A percentile compares a stretch with the other conserved stretches of the same genome.
These are phyloP conservation scores for Arthrobotrys sinensis DNA, from an alignment of 2,329 filamentous ascomycete genomes.

Conservation along the genomic window DNA sequence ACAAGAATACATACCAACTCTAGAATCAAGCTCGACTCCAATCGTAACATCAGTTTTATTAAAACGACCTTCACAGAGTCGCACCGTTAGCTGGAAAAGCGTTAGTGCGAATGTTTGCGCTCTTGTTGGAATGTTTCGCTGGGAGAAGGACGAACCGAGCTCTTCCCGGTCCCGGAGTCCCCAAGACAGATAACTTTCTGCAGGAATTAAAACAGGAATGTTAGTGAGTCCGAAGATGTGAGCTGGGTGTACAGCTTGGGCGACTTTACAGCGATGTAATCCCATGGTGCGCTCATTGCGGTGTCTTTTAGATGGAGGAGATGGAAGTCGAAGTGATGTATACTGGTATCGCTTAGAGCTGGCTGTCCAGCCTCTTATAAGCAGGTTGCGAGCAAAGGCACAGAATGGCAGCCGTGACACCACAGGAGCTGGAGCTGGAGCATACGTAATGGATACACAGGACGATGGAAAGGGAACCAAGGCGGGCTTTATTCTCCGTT, in stretches of 20 bases:
- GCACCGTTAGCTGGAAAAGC: constrained; percentile 74
- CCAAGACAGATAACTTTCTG: constrained; percentile 95
- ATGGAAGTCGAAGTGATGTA: constrained; percentile 12
- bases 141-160: constrained; percentile 79
- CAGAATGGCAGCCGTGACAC: constrained; percentile 21
- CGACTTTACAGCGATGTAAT: constrained; percentile 82
- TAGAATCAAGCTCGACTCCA: constrained; percentile 79
- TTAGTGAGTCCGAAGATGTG: constrained; percentile 4
- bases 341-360: constrained; percentile 24
- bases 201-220: constrained; percentile 19
- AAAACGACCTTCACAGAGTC: constrained; percentile 80
- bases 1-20: constrained; percentile 69
- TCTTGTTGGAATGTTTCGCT: constrained; percentile 1
- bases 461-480: neutral
- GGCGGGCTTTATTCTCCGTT: neutral
- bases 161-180: constrained; percentile 96
- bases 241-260: constrained; percentile 3
- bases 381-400: neutral
- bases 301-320: constrained; percentile 13
- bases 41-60: constrained; percentile 79
- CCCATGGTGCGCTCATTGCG: constrained; percentile 80
- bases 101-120: constrained; percentile 7
- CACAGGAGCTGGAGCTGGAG: neutral
- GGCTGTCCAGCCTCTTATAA: constrained; percentile 19
- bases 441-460: constrained; percentile 29